Conservation (phyloP, 331 rosid genomes). For the Stylosanthes scabra region DNA sequence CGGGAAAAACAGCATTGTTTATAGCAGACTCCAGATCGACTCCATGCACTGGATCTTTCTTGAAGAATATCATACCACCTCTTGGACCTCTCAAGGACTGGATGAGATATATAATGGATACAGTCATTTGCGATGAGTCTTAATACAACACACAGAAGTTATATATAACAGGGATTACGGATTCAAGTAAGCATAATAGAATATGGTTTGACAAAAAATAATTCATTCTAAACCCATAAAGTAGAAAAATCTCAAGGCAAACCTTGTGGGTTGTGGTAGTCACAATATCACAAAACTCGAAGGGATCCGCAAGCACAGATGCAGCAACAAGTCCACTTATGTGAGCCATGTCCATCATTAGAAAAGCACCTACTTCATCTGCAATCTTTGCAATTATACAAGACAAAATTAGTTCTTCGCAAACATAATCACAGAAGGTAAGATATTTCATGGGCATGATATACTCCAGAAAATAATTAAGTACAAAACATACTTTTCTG, state of each 20-base stretch:
- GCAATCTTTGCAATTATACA: slow-evolving; percentile 66
- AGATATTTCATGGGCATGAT: slow-evolving; percentile 16
- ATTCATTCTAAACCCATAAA: slow-evolving; percentile 28
- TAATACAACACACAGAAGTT: slow-evolving; percentile 19
- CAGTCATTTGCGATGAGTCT: background rate
- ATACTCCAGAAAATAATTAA: slow-evolving; percentile 12
- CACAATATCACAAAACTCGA: slow-evolving; percentile 90
- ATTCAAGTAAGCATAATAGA: slow-evolving; percentile 17
- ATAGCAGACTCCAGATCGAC: slow-evolving; percentile 85
- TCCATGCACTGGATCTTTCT: slow-evolving; percentile 79
- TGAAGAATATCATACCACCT: slow-evolving; percentile 98
- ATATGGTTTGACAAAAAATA: slow-evolving; percentile 3
- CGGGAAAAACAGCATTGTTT: slow-evolving; percentile 94
- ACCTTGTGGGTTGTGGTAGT: slow-evolving; percentile 99
- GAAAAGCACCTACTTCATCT: slow-evolving; percentile 89
- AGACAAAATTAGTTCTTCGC: slow-evolving; percentile 44
- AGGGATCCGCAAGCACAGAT: slow-evolving; percentile 86
- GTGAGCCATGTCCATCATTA: slow-evolving; percentile 99
- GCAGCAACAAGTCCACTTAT: slow-evolving; percentile 99
- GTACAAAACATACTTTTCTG: slow-evolving; percentile 70
- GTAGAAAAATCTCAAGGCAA: slow-evolving; percentile 29
- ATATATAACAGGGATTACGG: background rate
- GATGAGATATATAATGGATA: slow-evolving; percentile 30
- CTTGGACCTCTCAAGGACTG: slow-evolving; percentile 97
- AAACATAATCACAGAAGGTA: slow-evolving; percentile 5